Base-by-base conservation (phyloP, 371 early-diverging fungal species). In the Funneliformis caledonium region DNA sequence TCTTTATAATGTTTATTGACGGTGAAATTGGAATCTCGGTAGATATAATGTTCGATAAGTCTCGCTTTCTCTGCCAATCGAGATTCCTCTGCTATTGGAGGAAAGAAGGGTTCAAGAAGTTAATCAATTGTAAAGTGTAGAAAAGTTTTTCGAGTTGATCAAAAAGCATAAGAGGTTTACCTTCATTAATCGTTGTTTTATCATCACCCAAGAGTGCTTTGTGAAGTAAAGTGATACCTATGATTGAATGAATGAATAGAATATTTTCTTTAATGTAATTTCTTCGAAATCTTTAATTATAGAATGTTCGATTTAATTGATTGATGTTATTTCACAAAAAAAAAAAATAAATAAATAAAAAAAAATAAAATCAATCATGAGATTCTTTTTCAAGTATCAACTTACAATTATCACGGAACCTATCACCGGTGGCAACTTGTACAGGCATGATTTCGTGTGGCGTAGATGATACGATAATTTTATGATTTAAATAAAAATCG, bases 1-100 rank as follows among this genome's bases (percentile, higher is more conserved):
- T 67, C 67, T 26, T 78, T 78, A 67, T 78, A 78, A 67, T 47
- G 14, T 67, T 78, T 60, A 42, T 56, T 60, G 11, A 75, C 76
- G 11, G 33, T 33, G 22, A 37, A 73, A 50, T 73, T 73, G 22
- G 33, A 59, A 45, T 56, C 26, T 19, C 43, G 59, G 14, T 73
- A 73, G 1, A 73, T 73, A 9, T 9, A 73, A 19, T 59, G 59
- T 37, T 73, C 74, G 16, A 73, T 37, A 33, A n/a, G 70, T 47
- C 47, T 70, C 22, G 70, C 42, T 43, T 43, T 43, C 43, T 70
- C 70, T 10, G 70, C 70, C 22, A 70, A 70, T 43, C 45, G 70
- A 43, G 37, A 43, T 43, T 70, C 33, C 22, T 65, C 67, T 4
- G 12, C 67, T 65, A 7, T 65, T 33, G 42, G 33, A 33, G 16